Conservation (phyloP, 345 rosid genomes). For the Pugionium dolabratum region DNA sequence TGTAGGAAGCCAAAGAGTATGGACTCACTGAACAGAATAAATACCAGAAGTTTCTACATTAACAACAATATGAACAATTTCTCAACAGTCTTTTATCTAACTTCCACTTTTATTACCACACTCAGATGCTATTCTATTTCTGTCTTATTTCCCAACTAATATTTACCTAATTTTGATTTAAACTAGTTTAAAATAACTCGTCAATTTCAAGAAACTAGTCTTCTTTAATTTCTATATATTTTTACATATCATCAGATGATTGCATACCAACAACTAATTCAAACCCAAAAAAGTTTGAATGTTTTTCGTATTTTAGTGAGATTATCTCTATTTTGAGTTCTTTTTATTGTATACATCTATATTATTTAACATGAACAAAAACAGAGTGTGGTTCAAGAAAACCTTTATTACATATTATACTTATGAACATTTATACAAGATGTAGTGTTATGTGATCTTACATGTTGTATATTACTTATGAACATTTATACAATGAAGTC, state of each 20-base stretch:
- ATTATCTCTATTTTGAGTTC: background rate
- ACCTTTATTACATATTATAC: too few relatives aligned
- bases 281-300: background rate
- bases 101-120: background rate
- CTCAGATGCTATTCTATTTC: conserved; percentile 5
- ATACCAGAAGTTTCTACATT: conserved; percentile 13
- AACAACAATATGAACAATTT: conserved; percentile 20
- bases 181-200: background rate
- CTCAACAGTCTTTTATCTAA: conserved; percentile 28
- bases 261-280: conserved; percentile 2
- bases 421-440: too few relatives aligned
- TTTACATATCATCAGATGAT: background rate
- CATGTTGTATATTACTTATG: too few relatives aligned
- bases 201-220: background rate
- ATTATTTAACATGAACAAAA: too few relatives aligned
- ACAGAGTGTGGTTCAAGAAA: too few relatives aligned
- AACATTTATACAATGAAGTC: too few relatives aligned
- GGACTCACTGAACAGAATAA: conserved; percentile 26
- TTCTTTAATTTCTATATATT: background rate
- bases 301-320: background rate
- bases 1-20: conserved; percentile 32
- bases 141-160: conserved; percentile 32
- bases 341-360: background rate
- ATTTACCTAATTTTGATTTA: conserved; percentile 20
- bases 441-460: too few relatives aligned